Conservation (phyloP, 176 grass and related monocot genomes). For the Oryza nivara region DNA sequence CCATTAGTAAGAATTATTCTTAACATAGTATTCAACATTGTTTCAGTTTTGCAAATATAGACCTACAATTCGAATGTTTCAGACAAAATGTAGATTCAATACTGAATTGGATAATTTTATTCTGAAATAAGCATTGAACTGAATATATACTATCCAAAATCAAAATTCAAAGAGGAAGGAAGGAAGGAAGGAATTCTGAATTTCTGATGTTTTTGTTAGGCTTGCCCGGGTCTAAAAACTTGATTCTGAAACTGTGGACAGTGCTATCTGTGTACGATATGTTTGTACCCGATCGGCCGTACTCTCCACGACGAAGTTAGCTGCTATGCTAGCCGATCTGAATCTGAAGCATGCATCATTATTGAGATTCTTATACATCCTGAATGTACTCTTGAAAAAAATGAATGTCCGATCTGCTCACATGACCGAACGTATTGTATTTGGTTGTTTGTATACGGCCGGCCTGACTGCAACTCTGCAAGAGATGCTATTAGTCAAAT, state of each 20-base stretch:
- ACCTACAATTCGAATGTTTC: not conserved
- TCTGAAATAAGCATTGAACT: not conserved
- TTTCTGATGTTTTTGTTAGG: not conserved
- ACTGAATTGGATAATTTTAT: not conserved
- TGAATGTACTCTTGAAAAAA: not conserved
- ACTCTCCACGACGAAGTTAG: conserved; percentile 27
- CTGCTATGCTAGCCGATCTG: conserved; percentile 14
- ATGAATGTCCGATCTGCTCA: conserved; percentile 23
- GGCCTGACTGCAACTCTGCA: not conserved
- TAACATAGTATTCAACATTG: not conserved
- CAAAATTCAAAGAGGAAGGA: not conserved
- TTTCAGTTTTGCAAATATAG: not conserved
- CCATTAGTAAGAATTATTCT: not conserved
- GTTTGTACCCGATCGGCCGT: conserved; percentile 22
- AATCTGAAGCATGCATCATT: conserved; percentile 19
- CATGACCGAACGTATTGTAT: conserved; percentile 3
- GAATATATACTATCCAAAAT: not conserved
- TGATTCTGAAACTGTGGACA: not conserved
- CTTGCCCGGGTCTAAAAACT: not conserved
- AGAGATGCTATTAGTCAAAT: conserved; percentile 35
- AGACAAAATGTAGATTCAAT: not conserved
- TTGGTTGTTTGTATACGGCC: not conserved
- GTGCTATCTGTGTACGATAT: conserved; percentile 20
- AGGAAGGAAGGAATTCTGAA: no score
- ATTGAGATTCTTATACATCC: conserved; percentile 4